These are phyloP conservation scores for Alternaria gaisen DNA, from an alignment of 2,329 filamentous ascomycete species.

Conservation along the genomic window DNA sequence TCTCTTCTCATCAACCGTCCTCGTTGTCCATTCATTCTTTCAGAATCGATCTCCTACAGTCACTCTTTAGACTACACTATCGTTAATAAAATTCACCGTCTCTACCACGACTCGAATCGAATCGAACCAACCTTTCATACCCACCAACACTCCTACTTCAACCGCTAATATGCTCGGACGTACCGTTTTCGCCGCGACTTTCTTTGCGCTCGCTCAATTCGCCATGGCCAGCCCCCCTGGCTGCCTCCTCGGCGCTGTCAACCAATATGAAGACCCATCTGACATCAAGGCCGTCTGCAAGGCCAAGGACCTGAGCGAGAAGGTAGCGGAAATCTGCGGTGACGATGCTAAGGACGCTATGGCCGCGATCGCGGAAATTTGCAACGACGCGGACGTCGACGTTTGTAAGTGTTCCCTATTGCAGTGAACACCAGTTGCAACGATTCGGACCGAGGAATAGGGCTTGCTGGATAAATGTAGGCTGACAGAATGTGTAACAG, in stretches of 20 bases:
- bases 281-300: constrained; percentile 41
- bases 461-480: background rate
- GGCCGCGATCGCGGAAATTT: constrained; percentile 40
- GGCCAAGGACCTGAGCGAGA: constrained; percentile 34
- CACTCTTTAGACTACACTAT: constrained; percentile 29
- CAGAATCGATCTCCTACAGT: constrained; percentile 13
- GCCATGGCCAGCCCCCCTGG: constrained; percentile 35
- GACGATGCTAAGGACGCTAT: constrained; percentile 34
- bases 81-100: constrained; percentile 18
- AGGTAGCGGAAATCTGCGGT: constrained; percentile 38
- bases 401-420: constrained; percentile 35
- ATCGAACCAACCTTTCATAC: background rate
- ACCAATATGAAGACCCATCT: constrained; percentile 37
- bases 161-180: constrained; percentile 40
- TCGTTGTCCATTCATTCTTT: constrained; percentile 27
- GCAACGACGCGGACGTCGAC: constrained; percentile 37
- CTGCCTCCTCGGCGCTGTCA: constrained; percentile 45
- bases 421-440: background rate
- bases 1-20: constrained; percentile 18
- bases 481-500: constrained; percentile 16
- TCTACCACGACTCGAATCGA: background rate
- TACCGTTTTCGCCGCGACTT: constrained; percentile 36
- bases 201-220: constrained; percentile 36
- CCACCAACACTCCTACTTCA: constrained; percentile 5
- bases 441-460: background rate